These are phyloP conservation scores for Komagataella ulmi DNA, from an alignment of 805 yeast species.

Conservation along the genomic window DNA sequence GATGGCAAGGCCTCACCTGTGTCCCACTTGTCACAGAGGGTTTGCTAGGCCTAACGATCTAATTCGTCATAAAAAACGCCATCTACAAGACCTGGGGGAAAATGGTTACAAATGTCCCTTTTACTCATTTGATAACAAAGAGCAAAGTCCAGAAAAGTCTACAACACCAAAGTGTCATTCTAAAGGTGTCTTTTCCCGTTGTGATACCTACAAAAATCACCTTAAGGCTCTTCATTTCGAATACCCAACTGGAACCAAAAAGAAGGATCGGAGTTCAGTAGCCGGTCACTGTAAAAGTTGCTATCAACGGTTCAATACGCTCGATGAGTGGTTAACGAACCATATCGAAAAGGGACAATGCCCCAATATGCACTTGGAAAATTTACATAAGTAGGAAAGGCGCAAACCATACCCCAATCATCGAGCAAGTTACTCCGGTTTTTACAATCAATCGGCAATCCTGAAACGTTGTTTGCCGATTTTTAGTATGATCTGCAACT, in stretches of 20 bases:
- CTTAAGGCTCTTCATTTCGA: conserved; percentile 80
- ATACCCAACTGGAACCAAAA: conserved; percentile 79
- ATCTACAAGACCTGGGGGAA: conserved; percentile 62
- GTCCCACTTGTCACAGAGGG: conserved; percentile 70
- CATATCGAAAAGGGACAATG: conserved; percentile 52
- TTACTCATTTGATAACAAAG: conserved; percentile 15
- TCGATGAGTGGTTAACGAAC: conserved; percentile 64
- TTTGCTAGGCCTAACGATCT: conserved; percentile 83
- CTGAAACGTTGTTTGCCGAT: not conserved
- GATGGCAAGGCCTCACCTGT: conserved; percentile 62
- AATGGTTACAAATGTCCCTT: conserved; percentile 68
- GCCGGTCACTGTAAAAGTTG: conserved; percentile 74
- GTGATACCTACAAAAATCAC: conserved; percentile 89
- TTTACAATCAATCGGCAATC: not conserved
- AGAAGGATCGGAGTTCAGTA: conserved; percentile 55
- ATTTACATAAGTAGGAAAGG: not conserved
- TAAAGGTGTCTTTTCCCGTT: conserved; percentile 75
- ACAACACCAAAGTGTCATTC: conserved; percentile 40
- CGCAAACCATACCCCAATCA: not conserved
- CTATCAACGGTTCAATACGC: conserved; percentile 47
- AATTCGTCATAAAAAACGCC: conserved; percentile 75
- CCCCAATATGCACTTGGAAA: not conserved
- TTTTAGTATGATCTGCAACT: not conserved
- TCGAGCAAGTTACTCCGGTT: not conserved
- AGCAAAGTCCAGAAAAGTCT: conserved; percentile 5